Percentiles rank a stretch among this genome's conserved stretches.
Evolutionary conservation across 495 filamentous ascomycete genomes (phyloP).

Genomic region (Penicillium coprophilum): DNA sequence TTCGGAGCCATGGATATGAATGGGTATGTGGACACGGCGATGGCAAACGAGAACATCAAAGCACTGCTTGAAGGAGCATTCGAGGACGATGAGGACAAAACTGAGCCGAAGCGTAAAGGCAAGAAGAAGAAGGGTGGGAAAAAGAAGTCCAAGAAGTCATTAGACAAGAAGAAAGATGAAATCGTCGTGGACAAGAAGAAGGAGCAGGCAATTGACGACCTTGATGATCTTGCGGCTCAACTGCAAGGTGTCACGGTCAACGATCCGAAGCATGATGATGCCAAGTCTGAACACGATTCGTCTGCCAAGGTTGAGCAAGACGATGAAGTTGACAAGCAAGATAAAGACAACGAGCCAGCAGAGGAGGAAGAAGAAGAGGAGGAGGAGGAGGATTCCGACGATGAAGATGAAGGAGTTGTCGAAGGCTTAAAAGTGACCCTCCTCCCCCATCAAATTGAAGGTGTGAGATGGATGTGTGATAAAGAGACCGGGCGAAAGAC

Average conservation of each 20-base stretch:
- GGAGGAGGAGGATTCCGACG: constrained; percentile 61
- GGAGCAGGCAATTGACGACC: constrained; percentile 33
- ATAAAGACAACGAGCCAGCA: constrained; percentile 60
- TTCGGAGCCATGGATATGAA: constrained; percentile 56
- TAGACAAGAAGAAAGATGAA: constrained; percentile 45
- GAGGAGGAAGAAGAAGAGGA: constrained; percentile 35
- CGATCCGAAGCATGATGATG: constrained; percentile 28
- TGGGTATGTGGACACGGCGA: constrained; percentile 70
- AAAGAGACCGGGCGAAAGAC: constrained; percentile 81
- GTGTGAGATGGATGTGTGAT: constrained; percentile 88
- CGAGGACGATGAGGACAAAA: constrained; percentile 73
- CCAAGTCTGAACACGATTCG: constrained; percentile 20
- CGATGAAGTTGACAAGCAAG: constrained; percentile 31
- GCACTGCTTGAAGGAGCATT: constrained; percentile 83
- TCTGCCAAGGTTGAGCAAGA: constrained; percentile 14
- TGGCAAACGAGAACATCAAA: constrained; percentile 84
- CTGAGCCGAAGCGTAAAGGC: constrained; percentile 49
- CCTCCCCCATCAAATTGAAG: constrained; percentile 88
- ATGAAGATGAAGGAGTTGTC: constrained; percentile 69
- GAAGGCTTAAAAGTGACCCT: constrained; percentile 84
- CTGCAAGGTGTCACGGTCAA: constrained; percentile 57
- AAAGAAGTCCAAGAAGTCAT: constrained; percentile 34
- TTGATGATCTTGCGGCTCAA: constrained; percentile 58
- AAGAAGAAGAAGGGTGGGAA: constrained; percentile 52
- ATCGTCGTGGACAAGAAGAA: constrained; percentile 20